These are phyloP conservation scores for Wickerhamiella galacta DNA, from an alignment of 805 yeast species.

Conservation along the genomic window DNA sequence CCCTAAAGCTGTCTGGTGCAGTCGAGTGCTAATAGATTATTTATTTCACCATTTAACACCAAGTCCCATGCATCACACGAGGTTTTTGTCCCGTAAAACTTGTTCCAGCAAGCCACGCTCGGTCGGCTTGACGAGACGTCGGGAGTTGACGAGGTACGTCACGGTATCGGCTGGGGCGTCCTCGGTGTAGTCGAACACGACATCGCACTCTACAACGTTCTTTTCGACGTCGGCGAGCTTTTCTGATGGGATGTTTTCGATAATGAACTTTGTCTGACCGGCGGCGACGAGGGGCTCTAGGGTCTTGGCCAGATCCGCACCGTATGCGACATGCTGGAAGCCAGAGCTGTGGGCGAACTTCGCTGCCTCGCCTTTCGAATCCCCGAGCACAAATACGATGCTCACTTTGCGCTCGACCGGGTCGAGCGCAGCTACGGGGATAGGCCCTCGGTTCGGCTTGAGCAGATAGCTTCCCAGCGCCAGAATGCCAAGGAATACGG, in stretches of 20 bases:
- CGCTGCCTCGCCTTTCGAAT: conserved; percentile 7
- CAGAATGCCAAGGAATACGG: conserved; percentile 12
- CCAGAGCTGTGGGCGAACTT: conserved; percentile 7
- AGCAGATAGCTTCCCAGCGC: conserved; percentile 12
- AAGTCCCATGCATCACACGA: not conserved
- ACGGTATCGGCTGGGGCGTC: not conserved
- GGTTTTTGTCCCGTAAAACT: no score
- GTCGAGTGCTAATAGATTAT: no score
- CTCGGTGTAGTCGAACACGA: conserved; percentile 9
- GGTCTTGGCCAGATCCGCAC: not conserved
- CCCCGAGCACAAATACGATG: conserved; percentile 13
- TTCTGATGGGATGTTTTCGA: conserved; percentile 9
- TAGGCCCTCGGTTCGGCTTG: conserved; percentile 8
- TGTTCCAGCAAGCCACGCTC: no score
- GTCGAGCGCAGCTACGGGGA: conserved; percentile 14
- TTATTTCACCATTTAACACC: not conserved
- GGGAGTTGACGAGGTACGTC: not conserved
- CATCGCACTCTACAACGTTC: conserved; percentile 13
- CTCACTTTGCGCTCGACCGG: conserved; percentile 13
- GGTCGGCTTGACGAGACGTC: not conserved
- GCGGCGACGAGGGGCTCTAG: conserved; percentile 9
- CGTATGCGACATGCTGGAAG: conserved; percentile 9
- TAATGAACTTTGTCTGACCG: conserved; percentile 12
- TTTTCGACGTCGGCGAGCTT: conserved; percentile 6
- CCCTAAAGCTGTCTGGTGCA: no score